Conservation (phyloP, 108 stramenopile genomes). For the Cyclotella sp. region DNA sequence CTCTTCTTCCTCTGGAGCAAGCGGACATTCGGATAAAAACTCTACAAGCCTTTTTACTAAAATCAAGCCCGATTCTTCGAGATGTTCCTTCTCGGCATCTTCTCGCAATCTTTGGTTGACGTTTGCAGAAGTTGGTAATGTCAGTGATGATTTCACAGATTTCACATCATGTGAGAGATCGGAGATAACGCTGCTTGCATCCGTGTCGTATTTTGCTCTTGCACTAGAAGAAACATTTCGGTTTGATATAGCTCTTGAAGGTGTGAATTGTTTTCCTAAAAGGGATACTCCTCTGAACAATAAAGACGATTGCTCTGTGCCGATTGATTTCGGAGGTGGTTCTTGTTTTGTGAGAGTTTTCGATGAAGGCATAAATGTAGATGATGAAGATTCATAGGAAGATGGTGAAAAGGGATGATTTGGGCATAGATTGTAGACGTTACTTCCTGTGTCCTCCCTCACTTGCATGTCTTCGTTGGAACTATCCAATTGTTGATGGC, state of each 20-base stretch:
- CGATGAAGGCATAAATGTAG: background rate
- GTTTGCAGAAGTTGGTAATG: background rate
- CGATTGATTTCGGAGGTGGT: constrained; percentile 5
- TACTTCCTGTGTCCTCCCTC: background rate
- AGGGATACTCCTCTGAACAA: constrained; percentile 33
- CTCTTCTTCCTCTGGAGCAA: constrained; percentile 43
- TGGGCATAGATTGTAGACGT: constrained; percentile 5
- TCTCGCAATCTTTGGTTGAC: background rate
- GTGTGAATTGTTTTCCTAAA: background rate
- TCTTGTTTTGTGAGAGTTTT: background rate
- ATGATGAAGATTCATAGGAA: background rate
- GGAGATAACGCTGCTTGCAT: constrained; percentile 43
- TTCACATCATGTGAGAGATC: constrained; percentile 35
- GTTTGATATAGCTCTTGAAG: background rate
- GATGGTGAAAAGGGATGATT: constrained; percentile 2
- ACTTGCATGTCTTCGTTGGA: background rate
- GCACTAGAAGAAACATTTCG: background rate
- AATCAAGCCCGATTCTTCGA: constrained; percentile 49
- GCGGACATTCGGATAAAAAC: constrained; percentile 54
- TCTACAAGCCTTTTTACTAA: constrained; percentile 47
- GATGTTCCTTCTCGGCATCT: constrained; percentile 26
- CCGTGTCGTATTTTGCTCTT: constrained; percentile 8
- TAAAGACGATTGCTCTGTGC: constrained; percentile 20
- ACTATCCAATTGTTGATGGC: background rate
- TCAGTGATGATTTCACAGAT: constrained; percentile 16